phyloP scores from a whole-genome alignment of 768 basidiomycete genomes.

The Agaricus bisporus region DNA sequence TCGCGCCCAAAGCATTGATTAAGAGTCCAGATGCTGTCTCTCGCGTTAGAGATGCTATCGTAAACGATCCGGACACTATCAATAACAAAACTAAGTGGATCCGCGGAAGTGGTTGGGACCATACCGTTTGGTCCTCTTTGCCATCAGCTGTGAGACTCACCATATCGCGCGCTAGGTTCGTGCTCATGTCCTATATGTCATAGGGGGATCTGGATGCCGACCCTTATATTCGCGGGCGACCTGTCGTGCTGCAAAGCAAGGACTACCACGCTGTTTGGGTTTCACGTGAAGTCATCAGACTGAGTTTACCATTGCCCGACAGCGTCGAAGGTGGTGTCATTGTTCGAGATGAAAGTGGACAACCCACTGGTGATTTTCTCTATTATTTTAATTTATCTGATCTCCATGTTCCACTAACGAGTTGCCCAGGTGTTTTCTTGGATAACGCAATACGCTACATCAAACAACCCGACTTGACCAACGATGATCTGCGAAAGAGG shows the following conservation, averaged over 20 bases:
- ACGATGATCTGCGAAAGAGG: slow-evolving; percentile 51
- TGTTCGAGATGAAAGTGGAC: slow-evolving; percentile 55
- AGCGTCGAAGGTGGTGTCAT: slow-evolving; percentile 78
- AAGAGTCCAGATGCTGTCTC: slow-evolving; percentile 48
- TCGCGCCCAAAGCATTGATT: background rate
- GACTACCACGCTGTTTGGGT: slow-evolving; percentile 92
- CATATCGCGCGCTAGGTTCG: background rate
- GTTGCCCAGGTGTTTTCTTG: slow-evolving; percentile 55
- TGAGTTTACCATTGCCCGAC: slow-evolving; percentile 58
- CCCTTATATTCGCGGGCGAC: slow-evolving; percentile 58
- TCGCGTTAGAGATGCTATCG: slow-evolving; percentile 56
- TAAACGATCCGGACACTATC: slow-evolving; percentile 48
- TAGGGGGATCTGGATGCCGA: slow-evolving; percentile 73
- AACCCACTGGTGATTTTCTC: slow-evolving; percentile 57
- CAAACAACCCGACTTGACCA: slow-evolving; percentile 55
- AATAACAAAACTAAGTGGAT: slow-evolving; percentile 57
- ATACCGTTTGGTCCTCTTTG: slow-evolving; percentile 71
- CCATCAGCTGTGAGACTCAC: slow-evolving; percentile 54
- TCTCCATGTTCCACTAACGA: slow-evolving; percentile 1
- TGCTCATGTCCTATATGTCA: slow-evolving; percentile 1
- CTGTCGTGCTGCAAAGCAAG: slow-evolving; percentile 75
- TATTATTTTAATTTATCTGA: slow-evolving; percentile 4
- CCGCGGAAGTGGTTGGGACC: slow-evolving; percentile 88
- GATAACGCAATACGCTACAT: slow-evolving; percentile 85
- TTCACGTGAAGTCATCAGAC: slow-evolving; percentile 52